A percentile compares a stretch with the other conserved stretches of the same genome.
These are phyloP conservation scores for Hyphodiscus hymeniophilus DNA, from an alignment of 495 filamentous ascomycete genomes.

Conservation along the genomic window DNA sequence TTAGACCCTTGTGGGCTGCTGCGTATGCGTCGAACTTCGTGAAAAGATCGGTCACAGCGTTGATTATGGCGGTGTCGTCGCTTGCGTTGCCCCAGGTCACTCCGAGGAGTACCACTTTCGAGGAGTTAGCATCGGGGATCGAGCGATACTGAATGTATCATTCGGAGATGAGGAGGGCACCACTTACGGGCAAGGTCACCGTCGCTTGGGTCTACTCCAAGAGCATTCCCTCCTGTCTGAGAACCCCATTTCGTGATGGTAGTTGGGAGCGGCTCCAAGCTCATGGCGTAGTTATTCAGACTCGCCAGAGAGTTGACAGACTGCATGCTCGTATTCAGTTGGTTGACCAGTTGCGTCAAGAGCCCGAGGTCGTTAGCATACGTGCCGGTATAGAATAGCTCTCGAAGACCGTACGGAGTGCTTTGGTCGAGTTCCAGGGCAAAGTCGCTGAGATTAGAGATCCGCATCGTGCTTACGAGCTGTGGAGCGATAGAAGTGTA, in stretches of 20 bases:
- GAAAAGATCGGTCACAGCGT: neutral
- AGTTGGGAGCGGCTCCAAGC: constrained; percentile 39
- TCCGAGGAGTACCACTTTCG: neutral
- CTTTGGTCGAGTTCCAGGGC: constrained; percentile 30
- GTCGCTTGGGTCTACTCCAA: constrained; percentile 36
- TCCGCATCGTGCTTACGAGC: constrained; percentile 27
- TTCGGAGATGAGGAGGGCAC: neutral
- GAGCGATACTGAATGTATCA: neutral
- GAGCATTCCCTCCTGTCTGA: constrained; percentile 39
- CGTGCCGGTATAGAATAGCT: constrained; percentile 2
- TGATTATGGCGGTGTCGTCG: neutral
- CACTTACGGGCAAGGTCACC: constrained; percentile 23
- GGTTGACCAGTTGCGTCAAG: constrained; percentile 24
- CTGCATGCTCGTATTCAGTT: constrained; percentile 26
- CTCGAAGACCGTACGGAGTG: constrained; percentile 33
- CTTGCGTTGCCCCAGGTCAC: neutral
- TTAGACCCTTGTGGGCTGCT: neutral
- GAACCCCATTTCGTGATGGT: constrained; percentile 29
- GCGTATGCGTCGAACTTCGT: neutral
- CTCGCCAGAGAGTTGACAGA: constrained; percentile 28
- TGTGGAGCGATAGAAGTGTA: constrained; percentile 23
- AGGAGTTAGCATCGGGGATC: neutral
- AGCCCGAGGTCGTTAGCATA: constrained; percentile 24
- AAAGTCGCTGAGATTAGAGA: constrained; percentile 37
- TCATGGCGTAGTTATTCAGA: constrained; percentile 30